Evolutionary conservation across 345 rosid species (phyloP), one percentile per base, ranked within the genome.

Genomic region (Streptanthus diversifolius): DNA sequence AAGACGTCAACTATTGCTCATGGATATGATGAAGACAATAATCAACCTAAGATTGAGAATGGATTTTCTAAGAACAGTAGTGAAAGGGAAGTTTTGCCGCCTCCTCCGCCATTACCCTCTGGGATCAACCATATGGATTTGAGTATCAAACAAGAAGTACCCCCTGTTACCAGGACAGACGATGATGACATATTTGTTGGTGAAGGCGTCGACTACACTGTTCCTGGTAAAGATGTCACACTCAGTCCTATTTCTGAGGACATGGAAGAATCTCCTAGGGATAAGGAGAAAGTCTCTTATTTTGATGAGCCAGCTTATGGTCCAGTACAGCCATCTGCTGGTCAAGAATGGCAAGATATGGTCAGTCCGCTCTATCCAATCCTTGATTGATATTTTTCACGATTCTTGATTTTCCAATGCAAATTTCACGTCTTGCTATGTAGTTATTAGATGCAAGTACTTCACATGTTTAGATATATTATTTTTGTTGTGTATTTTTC

Each of bases 181-280:
- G 93, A 89, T 19, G 87, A 88, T 64, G 99, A 95, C 81, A 89
- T 95, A 73, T 95, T 89, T 84, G 87, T 86, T 39, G 97, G 99
- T 41, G 95, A 85, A 3, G 99, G 99, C 15, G 53, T 84, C 55
- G 90, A 95, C 75, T 95, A 88, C 72, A 56, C 58, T 13, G 78
- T 90, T 80, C 96, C 97, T 56, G 92, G 90, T 35, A 88, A 95
- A 72, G 99, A 87, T 71, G 71, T 70, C 79, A 83, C 82, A 32
- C 88, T 85, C 58, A 95, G 99, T 82, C 99, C 99, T 73, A 78
- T 85, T 35, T 95, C 95, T 41, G 97, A 91, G 83, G 99, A 95
- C 75, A 91, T 91, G 99, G 99, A 91, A 76, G 99, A 95, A 80
- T 95, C 97, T 73, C 99, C 99, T 70, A 79, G 91, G 75, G 86